Evolutionary conservation across 371 early-diverging fungal genomes (phyloP), one percentile per base, ranked within the genome.

Genomic region (Zychaea mexicana): DNA sequence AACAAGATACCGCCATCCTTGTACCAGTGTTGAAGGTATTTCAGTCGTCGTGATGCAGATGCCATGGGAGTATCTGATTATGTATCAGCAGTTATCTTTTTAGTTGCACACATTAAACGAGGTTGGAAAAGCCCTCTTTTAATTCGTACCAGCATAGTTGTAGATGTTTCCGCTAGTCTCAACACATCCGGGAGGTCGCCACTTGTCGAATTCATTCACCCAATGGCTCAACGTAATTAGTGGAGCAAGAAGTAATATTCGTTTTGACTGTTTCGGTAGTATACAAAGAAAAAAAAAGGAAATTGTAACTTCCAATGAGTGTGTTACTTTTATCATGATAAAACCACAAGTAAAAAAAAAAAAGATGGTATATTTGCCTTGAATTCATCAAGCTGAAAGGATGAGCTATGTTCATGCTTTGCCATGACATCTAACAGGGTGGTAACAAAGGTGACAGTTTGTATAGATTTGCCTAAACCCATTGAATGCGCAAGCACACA

Each of bases 401-500:
- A 42, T 13, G 3, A 12, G 13, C 42, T 1, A 42, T 0, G 67
- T 65, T 74, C 81, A 3, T 66, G 73, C 15, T 52, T 63, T 19
- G 61, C 64, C 19, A 81, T 77, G 63, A 85, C 82, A 19, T 70
- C 74, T 54, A 85, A 66, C 32, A 94, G 65, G 0, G 92, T 89
- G 42, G 82, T 88, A 1, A 96, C 31, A 31, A 96, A 84, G 0
- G 86, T 73, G 57, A 97, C 85, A 4, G 87, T 83, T 71, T 96
- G 95, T 4, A 96, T 66, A 0, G 95, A 92, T 74, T 97, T 97
- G 6, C 89, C 81, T 46, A 71, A 54, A 52, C 97, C 97, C 95
- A 97, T 96, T 5, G 91, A 82, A 76, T 96, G 96, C 0, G 95
- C 94, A 31, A 98, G 79, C 19, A 96, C 85, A 56, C 95, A 94